phyloP scores from a whole-genome alignment of 1,284 basidiomycete species.

The Porogramme epimiltina region DNA sequence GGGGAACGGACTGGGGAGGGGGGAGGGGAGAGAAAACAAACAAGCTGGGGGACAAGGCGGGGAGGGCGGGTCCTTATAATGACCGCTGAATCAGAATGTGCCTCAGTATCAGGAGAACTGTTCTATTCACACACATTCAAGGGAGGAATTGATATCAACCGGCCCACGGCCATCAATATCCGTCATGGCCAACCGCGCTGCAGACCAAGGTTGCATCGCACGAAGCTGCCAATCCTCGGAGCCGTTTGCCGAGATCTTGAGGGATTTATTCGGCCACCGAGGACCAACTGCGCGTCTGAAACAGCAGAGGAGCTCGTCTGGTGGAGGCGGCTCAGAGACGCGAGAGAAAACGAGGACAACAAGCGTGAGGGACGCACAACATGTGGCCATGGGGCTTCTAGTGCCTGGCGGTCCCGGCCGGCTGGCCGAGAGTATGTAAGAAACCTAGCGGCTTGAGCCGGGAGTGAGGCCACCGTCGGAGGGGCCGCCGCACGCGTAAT shows the following conservation, averaged over 20 bases:
- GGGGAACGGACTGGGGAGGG: slow-evolving; percentile 13
- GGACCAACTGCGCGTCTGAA: neutral
- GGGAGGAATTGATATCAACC: slow-evolving; percentile 20
- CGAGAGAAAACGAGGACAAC: too few relatives aligned
- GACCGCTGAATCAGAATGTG: slow-evolving; percentile 12
- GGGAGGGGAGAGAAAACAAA: slow-evolving; percentile 25
- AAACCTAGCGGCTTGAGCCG: too few relatives aligned
- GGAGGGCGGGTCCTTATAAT: slow-evolving; percentile 11
- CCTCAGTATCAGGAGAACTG: slow-evolving; percentile 5
- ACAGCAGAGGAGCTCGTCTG: too few relatives aligned
- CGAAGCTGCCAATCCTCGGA: slow-evolving; percentile 1
- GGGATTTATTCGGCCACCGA: neutral
- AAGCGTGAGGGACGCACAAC: too few relatives aligned
- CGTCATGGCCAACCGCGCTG: slow-evolving; percentile 12
- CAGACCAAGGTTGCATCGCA: slow-evolving; percentile 10
- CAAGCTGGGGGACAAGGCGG: slow-evolving; percentile 13
- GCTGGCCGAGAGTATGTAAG: too few relatives aligned
- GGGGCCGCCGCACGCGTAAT: too few relatives aligned
- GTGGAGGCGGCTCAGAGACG: too few relatives aligned
- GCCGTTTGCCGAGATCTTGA: neutral
- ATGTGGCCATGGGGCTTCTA: too few relatives aligned
- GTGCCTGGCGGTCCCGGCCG: too few relatives aligned
- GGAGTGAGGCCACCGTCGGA: too few relatives aligned
- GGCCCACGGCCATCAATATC: slow-evolving; percentile 23
- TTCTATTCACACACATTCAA: slow-evolving; percentile 14